Conservation (phyloP, 1,284 basidiomycete species). For the Ustilago crameri region DNA sequence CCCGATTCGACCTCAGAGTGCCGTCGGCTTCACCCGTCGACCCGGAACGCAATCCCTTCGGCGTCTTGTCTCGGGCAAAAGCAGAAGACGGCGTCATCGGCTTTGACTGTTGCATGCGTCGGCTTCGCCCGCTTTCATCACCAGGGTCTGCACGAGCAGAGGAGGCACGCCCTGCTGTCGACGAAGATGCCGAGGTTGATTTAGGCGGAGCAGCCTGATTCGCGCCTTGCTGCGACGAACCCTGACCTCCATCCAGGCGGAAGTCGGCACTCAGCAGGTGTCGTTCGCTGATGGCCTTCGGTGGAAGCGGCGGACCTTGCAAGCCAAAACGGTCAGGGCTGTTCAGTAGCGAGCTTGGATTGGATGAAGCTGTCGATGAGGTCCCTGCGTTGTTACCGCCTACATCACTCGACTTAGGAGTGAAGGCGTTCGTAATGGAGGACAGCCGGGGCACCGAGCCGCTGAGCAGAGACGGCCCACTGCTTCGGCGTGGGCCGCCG, state of each 20-base stretch:
- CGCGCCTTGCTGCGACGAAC: neutral
- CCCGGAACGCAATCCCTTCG: conserved; percentile 18
- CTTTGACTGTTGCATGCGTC: conserved; percentile 16
- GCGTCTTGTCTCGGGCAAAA: conserved; percentile 31
- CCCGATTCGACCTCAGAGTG: neutral
- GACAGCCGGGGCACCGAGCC: conserved; percentile 34
- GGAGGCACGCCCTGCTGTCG: neutral
- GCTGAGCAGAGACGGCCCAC: conserved; percentile 28
- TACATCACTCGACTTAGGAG: conserved; percentile 18
- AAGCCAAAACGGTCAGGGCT: conserved; percentile 62
- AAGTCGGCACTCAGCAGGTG: conserved; percentile 63
- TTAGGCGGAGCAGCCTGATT: conserved; percentile 1
- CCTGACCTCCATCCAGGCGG: conserved; percentile 46
- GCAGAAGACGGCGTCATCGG: conserved; percentile 46
- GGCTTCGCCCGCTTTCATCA: conserved; percentile 17
- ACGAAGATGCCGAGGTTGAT: neutral
- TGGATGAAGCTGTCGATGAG: conserved; percentile 26
- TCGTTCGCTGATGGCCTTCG: conserved; percentile 59
- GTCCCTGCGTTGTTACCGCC: conserved; percentile 2
- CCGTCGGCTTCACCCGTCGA: conserved; percentile 6
- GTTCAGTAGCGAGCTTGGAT: conserved; percentile 40
- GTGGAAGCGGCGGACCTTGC: conserved; percentile 60
- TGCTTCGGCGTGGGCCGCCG: conserved; percentile 23
- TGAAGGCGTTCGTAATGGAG: conserved; percentile 29
- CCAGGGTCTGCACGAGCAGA: conserved; percentile 9